A percentile compares a stretch with the other conserved stretches of the same genome.
Evolutionary conservation across 2,329 filamentous ascomycete species (phyloP).

Genomic region (Paraphaeosphaeria minitans): DNA sequence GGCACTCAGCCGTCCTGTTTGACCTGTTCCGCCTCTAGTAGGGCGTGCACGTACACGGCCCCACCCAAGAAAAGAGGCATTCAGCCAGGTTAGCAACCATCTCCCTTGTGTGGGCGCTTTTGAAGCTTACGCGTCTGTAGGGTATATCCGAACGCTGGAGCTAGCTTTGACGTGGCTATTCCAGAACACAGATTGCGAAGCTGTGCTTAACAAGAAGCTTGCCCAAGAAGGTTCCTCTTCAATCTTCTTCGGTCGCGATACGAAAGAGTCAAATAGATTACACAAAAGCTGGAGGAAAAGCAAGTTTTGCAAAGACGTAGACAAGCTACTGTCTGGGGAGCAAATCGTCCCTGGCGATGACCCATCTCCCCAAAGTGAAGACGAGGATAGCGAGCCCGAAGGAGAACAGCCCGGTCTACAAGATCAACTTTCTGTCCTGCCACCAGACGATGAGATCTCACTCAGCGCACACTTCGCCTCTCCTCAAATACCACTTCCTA

Average conservation of each 20-base stretch:
- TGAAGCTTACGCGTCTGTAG: constrained; percentile 37
- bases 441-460: constrained; percentile 12
- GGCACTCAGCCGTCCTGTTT: constrained; percentile 70
- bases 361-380: constrained; percentile 30
- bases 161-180: constrained; percentile 70
- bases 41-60: constrained; percentile 72
- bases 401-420: constrained; percentile 13
- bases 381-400: constrained; percentile 34
- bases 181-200: constrained; percentile 64
- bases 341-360: constrained; percentile 20
- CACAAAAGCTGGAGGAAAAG: constrained; percentile 68
- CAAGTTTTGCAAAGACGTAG: constrained; percentile 66
- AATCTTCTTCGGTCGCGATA: constrained; percentile 59
- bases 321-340: constrained; percentile 62
- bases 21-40: constrained; percentile 67
- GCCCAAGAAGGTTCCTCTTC: constrained; percentile 54
- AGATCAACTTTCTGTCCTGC: constrained; percentile 11
- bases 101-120: not conserved
- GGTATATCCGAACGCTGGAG: constrained; percentile 77
- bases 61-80: constrained; percentile 78
- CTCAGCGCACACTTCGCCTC: constrained; percentile 7
- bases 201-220: constrained; percentile 61
- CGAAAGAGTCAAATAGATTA: constrained; percentile 60
- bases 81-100: constrained; percentile 57
- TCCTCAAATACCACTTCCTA: constrained; percentile 2